A percentile compares a stretch with the other conserved stretches of the same genome.
These are phyloP conservation scores for Dioscorea cayenensis DNA, from an alignment of 116 monocot genomes.

Conservation along the genomic window DNA sequence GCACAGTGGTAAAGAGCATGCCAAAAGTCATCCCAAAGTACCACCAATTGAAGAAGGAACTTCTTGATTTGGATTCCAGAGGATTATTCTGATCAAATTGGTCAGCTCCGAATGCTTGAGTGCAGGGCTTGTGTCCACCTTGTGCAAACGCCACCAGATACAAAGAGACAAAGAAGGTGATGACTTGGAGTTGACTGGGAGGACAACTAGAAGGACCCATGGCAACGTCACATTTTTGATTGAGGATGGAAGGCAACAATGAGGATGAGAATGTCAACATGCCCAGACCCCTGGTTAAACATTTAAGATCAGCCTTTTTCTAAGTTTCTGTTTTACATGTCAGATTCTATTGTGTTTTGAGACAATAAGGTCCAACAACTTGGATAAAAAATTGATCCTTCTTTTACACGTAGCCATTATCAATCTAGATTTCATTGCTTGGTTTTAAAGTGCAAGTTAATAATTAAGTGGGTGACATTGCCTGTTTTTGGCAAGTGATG, in stretches of 20 bases:
- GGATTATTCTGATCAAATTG: conserved; percentile 56
- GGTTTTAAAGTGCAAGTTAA: too few relatives aligned
- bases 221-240: neutral
- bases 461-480: too few relatives aligned
- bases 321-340: too few relatives aligned
- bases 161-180: conserved; percentile 53
- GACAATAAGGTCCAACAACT: too few relatives aligned
- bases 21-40: conserved; percentile 40
- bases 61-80: conserved; percentile 24
- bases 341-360: neutral
- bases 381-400: too few relatives aligned
- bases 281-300: conserved; percentile 23
- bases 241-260: conserved; percentile 8
- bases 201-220: neutral
- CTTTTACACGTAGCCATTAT: too few relatives aligned
- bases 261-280: conserved; percentile 20
- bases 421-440: too few relatives aligned
- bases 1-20: neutral
- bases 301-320: too few relatives aligned
- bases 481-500: too few relatives aligned
- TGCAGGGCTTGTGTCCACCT: conserved; percentile 57
- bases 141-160: conserved; percentile 47
- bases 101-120: conserved; percentile 66
- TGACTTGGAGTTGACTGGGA: conserved; percentile 15
- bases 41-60: conserved; percentile 90